Conservation (phyloP, 768 basidiomycete species). For the Lactifluus rugatus region DNA sequence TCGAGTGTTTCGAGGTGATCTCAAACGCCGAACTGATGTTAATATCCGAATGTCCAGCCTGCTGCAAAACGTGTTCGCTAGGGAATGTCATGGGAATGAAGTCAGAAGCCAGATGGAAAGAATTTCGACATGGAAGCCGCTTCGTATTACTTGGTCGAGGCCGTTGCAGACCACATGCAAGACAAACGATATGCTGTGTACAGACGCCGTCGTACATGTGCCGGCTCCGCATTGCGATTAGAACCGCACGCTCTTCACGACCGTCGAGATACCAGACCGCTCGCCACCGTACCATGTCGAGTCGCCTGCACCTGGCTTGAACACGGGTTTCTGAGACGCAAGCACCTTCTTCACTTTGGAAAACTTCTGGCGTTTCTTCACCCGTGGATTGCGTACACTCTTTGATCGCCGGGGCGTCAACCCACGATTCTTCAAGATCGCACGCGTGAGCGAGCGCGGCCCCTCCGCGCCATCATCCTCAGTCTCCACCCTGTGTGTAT, state of each 20-base stretch:
- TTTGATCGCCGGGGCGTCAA: constrained; percentile 87
- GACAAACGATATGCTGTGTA: background rate
- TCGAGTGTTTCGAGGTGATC: background rate
- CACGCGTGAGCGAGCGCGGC: constrained; percentile 80
- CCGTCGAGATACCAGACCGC: constrained; percentile 83
- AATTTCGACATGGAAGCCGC: background rate
- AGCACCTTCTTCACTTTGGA: constrained; percentile 94
- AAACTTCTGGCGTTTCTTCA: constrained; percentile 91
- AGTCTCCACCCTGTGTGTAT: constrained; percentile 24
- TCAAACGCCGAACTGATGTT: background rate
- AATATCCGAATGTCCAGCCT: background rate
- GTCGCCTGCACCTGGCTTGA: constrained; percentile 73
- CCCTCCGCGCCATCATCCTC: constrained; percentile 44
- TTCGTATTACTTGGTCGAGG: background rate
- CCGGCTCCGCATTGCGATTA: constrained; percentile 5
- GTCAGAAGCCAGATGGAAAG: background rate
- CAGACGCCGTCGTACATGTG: background rate
- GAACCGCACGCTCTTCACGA: constrained; percentile 77
- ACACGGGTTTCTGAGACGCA: constrained; percentile 83
- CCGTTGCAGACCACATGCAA: background rate
- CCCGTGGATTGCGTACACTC: constrained; percentile 88
- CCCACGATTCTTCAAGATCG: constrained; percentile 90
- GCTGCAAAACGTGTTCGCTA: background rate
- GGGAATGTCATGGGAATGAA: background rate
- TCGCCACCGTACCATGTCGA: constrained; percentile 83